Evolutionary conservation across 371 early-diverging fungal genomes (phyloP).

Genomic region (Rhizomucor pusillus): DNA sequence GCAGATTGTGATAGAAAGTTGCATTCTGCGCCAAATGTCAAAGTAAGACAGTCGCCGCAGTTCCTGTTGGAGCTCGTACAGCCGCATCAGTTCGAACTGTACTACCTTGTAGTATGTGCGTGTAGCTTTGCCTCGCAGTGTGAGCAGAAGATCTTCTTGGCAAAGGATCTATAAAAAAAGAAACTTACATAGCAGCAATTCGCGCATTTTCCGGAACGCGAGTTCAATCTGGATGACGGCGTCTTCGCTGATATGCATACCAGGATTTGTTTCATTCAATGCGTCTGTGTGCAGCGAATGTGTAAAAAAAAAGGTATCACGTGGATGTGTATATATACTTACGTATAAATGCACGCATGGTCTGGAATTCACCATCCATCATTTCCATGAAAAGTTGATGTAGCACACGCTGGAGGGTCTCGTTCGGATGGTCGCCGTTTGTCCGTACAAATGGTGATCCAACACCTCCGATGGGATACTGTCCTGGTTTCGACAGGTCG

Average conservation of each 20-base stretch:
- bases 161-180: background rate
- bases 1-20: conserved; percentile 54
- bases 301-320: background rate
- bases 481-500: conserved; percentile 33
- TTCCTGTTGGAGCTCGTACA: conserved; percentile 61
- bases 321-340: conserved; percentile 18
- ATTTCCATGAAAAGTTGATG: conserved; percentile 65
- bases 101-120: conserved; percentile 61
- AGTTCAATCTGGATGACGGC: conserved; percentile 58
- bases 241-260: conserved; percentile 62
- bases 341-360: conserved; percentile 63
- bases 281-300: conserved; percentile 26
- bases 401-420: conserved; percentile 55
- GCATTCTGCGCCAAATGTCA: conserved; percentile 57
- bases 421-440: conserved; percentile 33
- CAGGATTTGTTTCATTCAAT: conserved; percentile 48
- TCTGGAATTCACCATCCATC: conserved; percentile 68
- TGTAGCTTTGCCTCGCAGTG: conserved; percentile 34
- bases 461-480: conserved; percentile 12
- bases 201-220: conserved; percentile 56
- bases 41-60: conserved; percentile 57
- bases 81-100: conserved; percentile 57
- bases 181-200: conserved; percentile 53
- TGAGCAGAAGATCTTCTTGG: background rate
- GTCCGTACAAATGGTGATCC: background rate